Evolutionary conservation across 2,329 filamentous ascomycete genomes (phyloP).

Genomic region (Grosmannia serpens): DNA sequence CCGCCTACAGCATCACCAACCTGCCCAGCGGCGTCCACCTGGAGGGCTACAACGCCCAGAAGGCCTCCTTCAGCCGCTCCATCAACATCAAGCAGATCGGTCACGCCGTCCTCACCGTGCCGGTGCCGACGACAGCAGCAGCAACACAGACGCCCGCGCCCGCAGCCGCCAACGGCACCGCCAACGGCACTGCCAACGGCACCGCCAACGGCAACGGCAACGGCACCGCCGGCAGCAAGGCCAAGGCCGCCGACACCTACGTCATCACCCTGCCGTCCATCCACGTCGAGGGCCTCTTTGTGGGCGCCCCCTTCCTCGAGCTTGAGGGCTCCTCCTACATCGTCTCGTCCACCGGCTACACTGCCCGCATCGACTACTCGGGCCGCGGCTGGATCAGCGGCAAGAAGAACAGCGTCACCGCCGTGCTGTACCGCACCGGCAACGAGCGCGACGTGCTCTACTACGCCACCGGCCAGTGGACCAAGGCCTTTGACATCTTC

Average conservation of each 20-base stretch:
- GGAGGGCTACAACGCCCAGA: slow-evolving; percentile 92
- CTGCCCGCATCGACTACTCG: slow-evolving; percentile 82
- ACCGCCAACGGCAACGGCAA: slow-evolving; percentile 1
- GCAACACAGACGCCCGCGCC: background rate
- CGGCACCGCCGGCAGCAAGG: slow-evolving; percentile 39
- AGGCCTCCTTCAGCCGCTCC: slow-evolving; percentile 85
- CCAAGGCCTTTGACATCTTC: slow-evolving; percentile 67
- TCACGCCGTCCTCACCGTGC: slow-evolving; percentile 71
- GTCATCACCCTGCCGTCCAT: slow-evolving; percentile 84
- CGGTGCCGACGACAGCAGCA: slow-evolving; percentile 24
- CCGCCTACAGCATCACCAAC: slow-evolving; percentile 88
- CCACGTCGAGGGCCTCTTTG: slow-evolving; percentile 89
- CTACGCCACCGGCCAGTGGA: slow-evolving; percentile 86
- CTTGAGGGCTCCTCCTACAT: slow-evolving; percentile 80
- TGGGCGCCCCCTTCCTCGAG: slow-evolving; percentile 79
- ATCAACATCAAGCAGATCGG: slow-evolving; percentile 94
- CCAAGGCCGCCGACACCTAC: slow-evolving; percentile 52
- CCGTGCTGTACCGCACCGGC: slow-evolving; percentile 58
- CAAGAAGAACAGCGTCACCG: slow-evolving; percentile 86
- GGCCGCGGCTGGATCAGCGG: slow-evolving; percentile 91
- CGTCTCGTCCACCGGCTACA: slow-evolving; percentile 73
- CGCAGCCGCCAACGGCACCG: background rate
- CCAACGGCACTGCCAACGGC: slow-evolving; percentile 40
- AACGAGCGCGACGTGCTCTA: slow-evolving; percentile 65
- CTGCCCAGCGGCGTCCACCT: slow-evolving; percentile 65